Conservation (phyloP, 2,329 filamentous ascomycete species). For the Arachnomyces sp. region DNA sequence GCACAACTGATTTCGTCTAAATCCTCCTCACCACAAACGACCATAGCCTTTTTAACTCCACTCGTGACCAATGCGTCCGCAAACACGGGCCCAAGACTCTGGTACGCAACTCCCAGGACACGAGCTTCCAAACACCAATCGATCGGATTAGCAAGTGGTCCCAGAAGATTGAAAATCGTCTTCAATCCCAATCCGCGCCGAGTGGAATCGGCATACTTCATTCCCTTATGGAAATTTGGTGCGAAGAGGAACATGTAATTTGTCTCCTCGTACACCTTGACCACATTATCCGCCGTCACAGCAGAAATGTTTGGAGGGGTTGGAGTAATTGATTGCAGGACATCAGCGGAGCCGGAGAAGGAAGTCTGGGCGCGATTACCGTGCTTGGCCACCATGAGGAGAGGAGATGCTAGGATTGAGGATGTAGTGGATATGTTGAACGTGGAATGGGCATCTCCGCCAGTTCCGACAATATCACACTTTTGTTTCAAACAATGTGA, state of each 20-base stretch:
- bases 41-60: conserved; percentile 73
- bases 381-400: conserved; percentile 86
- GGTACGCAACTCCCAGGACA: conserved; percentile 84
- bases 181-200: conserved; percentile 84
- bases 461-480: conserved; percentile 95
- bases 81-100: conserved; percentile 81
- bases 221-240: conserved; percentile 91
- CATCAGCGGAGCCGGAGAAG: conserved; percentile 88
- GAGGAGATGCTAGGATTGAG: conserved; percentile 80
- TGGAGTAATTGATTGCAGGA: conserved; percentile 69
- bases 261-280: conserved; percentile 64
- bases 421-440: conserved; percentile 97
- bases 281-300: conserved; percentile 64
- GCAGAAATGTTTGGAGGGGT: conserved; percentile 65
- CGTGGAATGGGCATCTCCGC: conserved; percentile 91
- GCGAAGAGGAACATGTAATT: conserved; percentile 97
- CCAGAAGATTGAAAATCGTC: conserved; percentile 95
- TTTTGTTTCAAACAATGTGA: conserved; percentile 21
- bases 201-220: conserved; percentile 79
- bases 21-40: conserved; percentile 91
- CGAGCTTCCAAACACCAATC: conserved; percentile 80
- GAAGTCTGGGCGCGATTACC: conserved; percentile 94
- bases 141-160: conserved; percentile 84
- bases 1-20: conserved; percentile 94
- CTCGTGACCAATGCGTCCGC: conserved; percentile 71